These are phyloP conservation scores for Candida saitoana DNA, from an alignment of 805 yeast species.

Conservation along the genomic window DNA sequence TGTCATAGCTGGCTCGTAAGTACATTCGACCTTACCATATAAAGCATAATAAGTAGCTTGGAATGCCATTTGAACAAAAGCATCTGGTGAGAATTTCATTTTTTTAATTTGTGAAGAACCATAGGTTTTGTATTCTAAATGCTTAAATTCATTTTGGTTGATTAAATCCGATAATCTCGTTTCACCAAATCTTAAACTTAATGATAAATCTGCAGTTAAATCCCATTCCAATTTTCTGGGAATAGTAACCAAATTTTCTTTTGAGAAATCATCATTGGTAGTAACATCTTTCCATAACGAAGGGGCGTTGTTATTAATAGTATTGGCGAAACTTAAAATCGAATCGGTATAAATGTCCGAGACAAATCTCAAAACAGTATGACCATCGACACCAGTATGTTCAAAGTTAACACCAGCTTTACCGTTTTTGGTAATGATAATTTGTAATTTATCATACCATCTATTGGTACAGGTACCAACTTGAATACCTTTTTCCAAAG, in stretches of 20 bases:
- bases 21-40: conserved; percentile 89
- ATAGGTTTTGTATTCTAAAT: conserved; percentile 65
- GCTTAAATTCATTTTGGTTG: conserved; percentile 83
- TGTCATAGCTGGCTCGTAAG: conserved; percentile 97
- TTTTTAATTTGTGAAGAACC: conserved; percentile 78
- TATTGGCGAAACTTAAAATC: conserved; percentile 77
- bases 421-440: conserved; percentile 82
- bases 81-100: conserved; percentile 90
- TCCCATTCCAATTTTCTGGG: conserved; percentile 91
- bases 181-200: conserved; percentile 85
- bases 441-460: conserved; percentile 91
- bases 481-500: conserved; percentile 79
- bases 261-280: conserved; percentile 17
- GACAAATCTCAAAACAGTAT: conserved; percentile 83
- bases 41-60: conserved; percentile 90
- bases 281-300: conserved; percentile 56
- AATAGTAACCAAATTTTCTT: conserved; percentile 45
- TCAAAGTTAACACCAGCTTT: conserved; percentile 93
- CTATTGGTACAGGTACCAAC: conserved; percentile 91
- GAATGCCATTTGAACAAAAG: conserved; percentile 89
- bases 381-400: conserved; percentile 95
- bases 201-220: conserved; percentile 66
- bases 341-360: conserved; percentile 91
- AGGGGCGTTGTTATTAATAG: conserved; percentile 73
- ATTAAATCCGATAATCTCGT: conserved; percentile 83